phyloP scores from a whole-genome alignment of 2,329 filamentous ascomycete genomes.

The Huntiella decipiens region DNA sequence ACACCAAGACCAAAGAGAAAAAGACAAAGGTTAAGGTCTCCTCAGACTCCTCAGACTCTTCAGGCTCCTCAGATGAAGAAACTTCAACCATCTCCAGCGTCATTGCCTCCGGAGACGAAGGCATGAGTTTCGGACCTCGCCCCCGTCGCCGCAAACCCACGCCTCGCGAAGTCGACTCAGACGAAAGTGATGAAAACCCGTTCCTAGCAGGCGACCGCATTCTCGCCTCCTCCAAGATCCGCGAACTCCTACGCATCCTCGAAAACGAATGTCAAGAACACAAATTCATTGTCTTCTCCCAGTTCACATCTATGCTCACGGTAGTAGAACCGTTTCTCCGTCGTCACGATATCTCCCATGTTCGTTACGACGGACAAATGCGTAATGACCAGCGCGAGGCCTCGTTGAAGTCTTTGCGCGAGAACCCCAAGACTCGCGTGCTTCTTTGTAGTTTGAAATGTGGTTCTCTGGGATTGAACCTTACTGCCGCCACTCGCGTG shows the following conservation, averaged over 20 bases:
- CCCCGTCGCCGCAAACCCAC: conserved; percentile 19
- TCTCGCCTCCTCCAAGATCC: conserved; percentile 74
- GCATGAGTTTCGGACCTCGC: background rate
- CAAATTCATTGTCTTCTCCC: conserved; percentile 97
- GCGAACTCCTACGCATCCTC: conserved; percentile 64
- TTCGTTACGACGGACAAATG: conserved; percentile 91
- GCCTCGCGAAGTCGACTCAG: conserved; percentile 6
- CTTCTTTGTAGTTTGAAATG: conserved; percentile 88
- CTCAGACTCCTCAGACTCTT: conserved; percentile 52
- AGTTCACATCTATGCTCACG: conserved; percentile 97
- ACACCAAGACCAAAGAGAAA: conserved; percentile 13
- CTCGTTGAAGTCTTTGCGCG: conserved; percentile 57
- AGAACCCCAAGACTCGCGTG: conserved; percentile 56
- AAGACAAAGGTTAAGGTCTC: conserved; percentile 30
- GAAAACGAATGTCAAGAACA: conserved; percentile 58
- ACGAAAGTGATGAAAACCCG: background rate
- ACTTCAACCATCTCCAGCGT: conserved; percentile 37
- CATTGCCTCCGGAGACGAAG: conserved; percentile 30
- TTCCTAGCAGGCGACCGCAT: conserved; percentile 20
- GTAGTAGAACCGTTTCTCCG: conserved; percentile 82
- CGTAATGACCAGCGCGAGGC: conserved; percentile 81
- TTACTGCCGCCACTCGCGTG: conserved; percentile 83
- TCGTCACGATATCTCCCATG: conserved; percentile 54
- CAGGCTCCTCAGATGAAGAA: conserved; percentile 33
- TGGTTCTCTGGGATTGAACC: conserved; percentile 77